Conservation (phyloP, 2,329 filamentous ascomycete genomes). For the Whalleya microplaca region DNA sequence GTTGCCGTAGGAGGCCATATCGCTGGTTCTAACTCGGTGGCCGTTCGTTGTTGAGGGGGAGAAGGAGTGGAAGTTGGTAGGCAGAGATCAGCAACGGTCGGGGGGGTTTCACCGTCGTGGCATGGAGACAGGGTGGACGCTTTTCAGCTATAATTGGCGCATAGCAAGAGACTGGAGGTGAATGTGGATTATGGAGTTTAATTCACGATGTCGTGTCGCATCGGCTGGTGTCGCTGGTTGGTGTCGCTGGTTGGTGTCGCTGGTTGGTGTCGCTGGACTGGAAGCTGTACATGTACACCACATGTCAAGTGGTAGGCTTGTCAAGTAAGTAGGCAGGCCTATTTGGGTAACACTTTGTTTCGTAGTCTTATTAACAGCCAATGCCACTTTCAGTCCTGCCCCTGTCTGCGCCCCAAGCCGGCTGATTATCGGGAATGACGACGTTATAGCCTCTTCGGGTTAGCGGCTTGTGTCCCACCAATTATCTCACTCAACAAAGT, state of each 20-base stretch:
- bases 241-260: not conserved
- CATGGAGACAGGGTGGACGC: conserved; percentile 30
- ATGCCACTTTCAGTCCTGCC: conserved; percentile 24
- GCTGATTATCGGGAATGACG: not conserved
- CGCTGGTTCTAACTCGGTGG: conserved; percentile 1
- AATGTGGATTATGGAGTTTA: conserved; percentile 4
- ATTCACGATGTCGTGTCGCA: conserved; percentile 4
- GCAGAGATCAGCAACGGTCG: conserved; percentile 26
- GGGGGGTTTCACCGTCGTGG: conserved; percentile 27
- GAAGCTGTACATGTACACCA: no score
- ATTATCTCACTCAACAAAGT: conserved; percentile 5
- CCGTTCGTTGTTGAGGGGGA: conserved; percentile 11
- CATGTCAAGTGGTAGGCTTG: not conserved
- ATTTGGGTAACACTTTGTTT: conserved; percentile 7
- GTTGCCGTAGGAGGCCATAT: conserved; percentile 37
- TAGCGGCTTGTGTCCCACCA: conserved; percentile 1
- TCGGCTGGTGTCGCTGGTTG: not conserved
- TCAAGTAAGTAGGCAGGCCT: conserved; percentile 3
- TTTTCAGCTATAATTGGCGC: conserved; percentile 29
- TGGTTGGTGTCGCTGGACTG: no score
- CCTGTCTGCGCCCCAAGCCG: conserved; percentile 19
- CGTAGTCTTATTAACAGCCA: conserved; percentile 14
- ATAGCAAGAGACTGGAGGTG: conserved; percentile 8
- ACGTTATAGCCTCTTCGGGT: not conserved
- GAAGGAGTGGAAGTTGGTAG: conserved; percentile 22